Evolutionary conservation across 2,329 filamentous ascomycete species (phyloP), one percentile per base, ranked within the genome.

Genomic region (Ceratocystis ficicola): DNA sequence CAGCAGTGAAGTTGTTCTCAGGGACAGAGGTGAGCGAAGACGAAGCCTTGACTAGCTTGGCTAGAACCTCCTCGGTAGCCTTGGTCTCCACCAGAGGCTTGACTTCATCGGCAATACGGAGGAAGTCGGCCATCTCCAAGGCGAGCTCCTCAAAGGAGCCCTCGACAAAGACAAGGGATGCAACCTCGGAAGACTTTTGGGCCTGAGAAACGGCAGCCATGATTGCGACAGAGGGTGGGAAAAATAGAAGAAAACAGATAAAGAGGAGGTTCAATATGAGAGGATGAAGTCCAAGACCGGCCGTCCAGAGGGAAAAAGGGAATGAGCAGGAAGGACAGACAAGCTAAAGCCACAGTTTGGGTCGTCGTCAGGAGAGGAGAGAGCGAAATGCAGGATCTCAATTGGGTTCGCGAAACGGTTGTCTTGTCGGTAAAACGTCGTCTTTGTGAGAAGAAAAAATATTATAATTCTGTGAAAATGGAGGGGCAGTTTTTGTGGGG

Each of bases 1-100:
- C 90, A 68, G 93, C 88, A 68, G 90, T 92, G 76, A 96, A 94
- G 77, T 97, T 93, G 83, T 94, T 95, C 82, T 99, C 94, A 67
- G 93, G 90, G 66, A 91, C 89, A 69, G 83, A 83, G 77, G 92
- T 95, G 74, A 99, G 81, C 63, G 83, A 83, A 64, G 83, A 77
- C 64, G 90, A 90, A 67, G 89, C 88, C 70, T 86, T 85, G 68
- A 97, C 89, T 70, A 99, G 82, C 82, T 91, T 92, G 80, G 92
- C 88, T 67, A 99, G 83, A 59, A 90, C 86, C 70, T 95, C 91
- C 71, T 95, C 90, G 79, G 91, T 90, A 78, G 92, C 80, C 70
- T 85, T 84, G 77, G 82, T 81, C 72, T 86, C 82, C 72, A 94
- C 79, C 70, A 93, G 81, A 69, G 89, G 84, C 75, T 86, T 81